Evolutionary conservation across 352 stramenopile genomes (phyloP).

Genomic region (Phytophthora parvispora): DNA sequence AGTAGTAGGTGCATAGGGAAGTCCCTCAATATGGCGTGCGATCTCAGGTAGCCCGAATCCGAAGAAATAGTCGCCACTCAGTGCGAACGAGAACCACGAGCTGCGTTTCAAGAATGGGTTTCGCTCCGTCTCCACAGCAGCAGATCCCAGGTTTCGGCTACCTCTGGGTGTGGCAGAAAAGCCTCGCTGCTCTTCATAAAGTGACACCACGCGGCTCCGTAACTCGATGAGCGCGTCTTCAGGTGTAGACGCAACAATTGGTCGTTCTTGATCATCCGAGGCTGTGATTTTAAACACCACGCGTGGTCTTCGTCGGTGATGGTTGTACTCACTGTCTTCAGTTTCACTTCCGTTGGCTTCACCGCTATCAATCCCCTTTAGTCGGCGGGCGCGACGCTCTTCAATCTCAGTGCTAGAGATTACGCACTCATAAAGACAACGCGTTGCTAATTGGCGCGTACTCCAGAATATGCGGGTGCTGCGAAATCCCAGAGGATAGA

Average conservation of each 20-base stretch:
- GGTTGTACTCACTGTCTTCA: conserved; percentile 22
- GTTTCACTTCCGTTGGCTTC: not conserved
- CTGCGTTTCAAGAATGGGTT: conserved; percentile 83
- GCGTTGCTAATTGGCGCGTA: conserved; percentile 45
- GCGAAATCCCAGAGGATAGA: conserved; percentile 92
- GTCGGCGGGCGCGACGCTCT: conserved; percentile 37
- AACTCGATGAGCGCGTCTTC: conserved; percentile 82
- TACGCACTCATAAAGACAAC: conserved; percentile 94
- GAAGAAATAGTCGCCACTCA: conserved; percentile 87
- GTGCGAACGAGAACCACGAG: conserved; percentile 86
- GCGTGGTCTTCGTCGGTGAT: conserved; percentile 28
- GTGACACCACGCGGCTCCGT: conserved; percentile 71
- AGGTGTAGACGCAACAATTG: conserved; percentile 70
- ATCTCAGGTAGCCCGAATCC: conserved; percentile 82
- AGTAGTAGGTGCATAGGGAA: conserved; percentile 78
- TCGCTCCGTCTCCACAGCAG: conserved; percentile 29
- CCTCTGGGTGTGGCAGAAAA: conserved; percentile 35
- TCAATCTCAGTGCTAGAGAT: conserved; percentile 87
- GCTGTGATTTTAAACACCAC: conserved; percentile 85
- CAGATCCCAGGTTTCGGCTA: not conserved
- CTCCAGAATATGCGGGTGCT: conserved; percentile 97
- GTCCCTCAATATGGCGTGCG: conserved; percentile 67
- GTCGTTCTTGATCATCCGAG: conserved; percentile 71
- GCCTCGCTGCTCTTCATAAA: conserved; percentile 74
- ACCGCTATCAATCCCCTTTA: conserved; percentile 23